These are phyloP conservation scores for Boletus subparvulus DNA, from an alignment of 768 basidiomycete species.

Conservation along the genomic window DNA sequence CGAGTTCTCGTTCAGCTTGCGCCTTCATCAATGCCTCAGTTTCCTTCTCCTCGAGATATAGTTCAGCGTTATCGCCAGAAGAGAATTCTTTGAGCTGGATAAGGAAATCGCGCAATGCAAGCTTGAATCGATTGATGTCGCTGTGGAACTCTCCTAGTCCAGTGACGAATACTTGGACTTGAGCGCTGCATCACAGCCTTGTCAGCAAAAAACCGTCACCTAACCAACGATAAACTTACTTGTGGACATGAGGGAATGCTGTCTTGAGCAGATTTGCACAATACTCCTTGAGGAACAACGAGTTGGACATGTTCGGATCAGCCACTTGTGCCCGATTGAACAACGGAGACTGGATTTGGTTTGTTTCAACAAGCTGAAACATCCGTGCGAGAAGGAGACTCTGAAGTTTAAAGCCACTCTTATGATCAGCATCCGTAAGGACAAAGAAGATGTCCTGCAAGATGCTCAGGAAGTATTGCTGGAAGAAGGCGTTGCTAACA, in stretches of 20 bases:
- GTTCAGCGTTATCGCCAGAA: conserved; percentile 83
- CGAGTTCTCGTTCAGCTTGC: conserved; percentile 81
- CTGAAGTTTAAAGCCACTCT: conserved; percentile 97
- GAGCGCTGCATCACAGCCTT: conserved; percentile 45
- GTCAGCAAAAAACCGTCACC: conserved; percentile 10
- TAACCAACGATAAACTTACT: conserved; percentile 47
- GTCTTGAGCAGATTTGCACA: conserved; percentile 80
- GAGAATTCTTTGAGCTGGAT: conserved; percentile 98
- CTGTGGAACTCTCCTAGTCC: conserved; percentile 70
- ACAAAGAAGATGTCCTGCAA: conserved; percentile 97
- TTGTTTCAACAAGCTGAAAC: conserved; percentile 88
- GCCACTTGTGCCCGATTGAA: conserved; percentile 75
- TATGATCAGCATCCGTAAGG: conserved; percentile 96
- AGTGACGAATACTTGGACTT: conserved; percentile 68
- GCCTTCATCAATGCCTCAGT: conserved; percentile 74
- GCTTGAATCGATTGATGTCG: conserved; percentile 89
- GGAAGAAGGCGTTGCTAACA: conserved; percentile 92
- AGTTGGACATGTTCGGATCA: conserved; percentile 73
- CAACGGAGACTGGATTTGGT: conserved; percentile 76
- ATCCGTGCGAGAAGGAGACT: conserved; percentile 88
- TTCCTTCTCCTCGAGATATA: conserved; percentile 94
- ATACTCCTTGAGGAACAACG: conserved; percentile 80
- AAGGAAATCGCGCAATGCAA: conserved; percentile 93
- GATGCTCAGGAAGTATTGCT: conserved; percentile 90
- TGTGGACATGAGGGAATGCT: conserved; percentile 91